Conservation (phyloP, 2,329 filamentous ascomycete genomes). For the Didymella pomorum region DNA sequence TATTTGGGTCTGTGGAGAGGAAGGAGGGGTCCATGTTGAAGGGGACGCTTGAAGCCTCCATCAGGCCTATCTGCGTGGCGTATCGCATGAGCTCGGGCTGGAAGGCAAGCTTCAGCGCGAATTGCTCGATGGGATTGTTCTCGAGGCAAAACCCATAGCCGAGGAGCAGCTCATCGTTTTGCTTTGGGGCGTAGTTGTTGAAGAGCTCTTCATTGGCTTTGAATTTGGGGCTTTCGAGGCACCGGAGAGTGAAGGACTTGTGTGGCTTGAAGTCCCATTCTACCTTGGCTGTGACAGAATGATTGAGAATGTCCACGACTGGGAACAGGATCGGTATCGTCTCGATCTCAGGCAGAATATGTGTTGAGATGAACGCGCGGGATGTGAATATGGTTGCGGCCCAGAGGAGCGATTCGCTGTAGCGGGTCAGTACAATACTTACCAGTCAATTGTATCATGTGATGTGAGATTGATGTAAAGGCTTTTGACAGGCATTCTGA, state of each 20-base stretch:
- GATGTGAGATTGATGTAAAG: background rate
- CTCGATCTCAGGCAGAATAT: constrained; percentile 39
- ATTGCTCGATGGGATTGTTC: constrained; percentile 58
- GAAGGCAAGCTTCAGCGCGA: constrained; percentile 54
- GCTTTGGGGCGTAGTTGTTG: constrained; percentile 64
- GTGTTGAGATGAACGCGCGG: constrained; percentile 58
- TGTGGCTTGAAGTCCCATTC: constrained; percentile 54
- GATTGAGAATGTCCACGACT: constrained; percentile 59
- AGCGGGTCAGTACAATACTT: constrained; percentile 26
- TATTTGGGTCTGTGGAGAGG: constrained; percentile 30
- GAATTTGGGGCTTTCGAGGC: constrained; percentile 47
- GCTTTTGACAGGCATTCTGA: background rate
- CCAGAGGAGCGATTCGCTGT: constrained; percentile 59
- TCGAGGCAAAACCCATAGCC: constrained; percentile 62
- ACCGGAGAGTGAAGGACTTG: constrained; percentile 50
- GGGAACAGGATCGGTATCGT: constrained; percentile 57
- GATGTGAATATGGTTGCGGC: constrained; percentile 62
- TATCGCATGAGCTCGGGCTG: constrained; percentile 44
- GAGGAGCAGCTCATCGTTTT: constrained; percentile 61
- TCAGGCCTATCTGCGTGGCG: constrained; percentile 27
- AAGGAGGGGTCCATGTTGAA: constrained; percentile 39
- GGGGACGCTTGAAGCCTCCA: constrained; percentile 31
- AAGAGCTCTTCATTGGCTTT: constrained; percentile 54
- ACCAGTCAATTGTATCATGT: background rate
- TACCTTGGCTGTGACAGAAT: constrained; percentile 56